Conservation (phyloP, 2,329 filamentous ascomycete species). For the Neonectria sp. region DNA sequence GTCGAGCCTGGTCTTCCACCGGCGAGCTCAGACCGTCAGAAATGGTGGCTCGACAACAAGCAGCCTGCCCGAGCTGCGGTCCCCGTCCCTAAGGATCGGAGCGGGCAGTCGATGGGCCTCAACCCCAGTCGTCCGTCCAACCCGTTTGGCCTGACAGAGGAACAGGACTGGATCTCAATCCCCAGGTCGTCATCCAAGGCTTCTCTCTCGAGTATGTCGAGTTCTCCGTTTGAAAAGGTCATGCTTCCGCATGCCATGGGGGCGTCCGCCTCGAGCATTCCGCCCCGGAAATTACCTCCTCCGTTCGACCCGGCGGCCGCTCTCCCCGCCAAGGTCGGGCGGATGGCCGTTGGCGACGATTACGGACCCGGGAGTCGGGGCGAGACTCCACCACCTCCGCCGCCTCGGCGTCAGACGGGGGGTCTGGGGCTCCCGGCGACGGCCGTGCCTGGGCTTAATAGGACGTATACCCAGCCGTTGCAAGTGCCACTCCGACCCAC, state of each 20-base stretch:
- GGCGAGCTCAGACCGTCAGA: conserved; percentile 77
- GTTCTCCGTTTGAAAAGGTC: conserved; percentile 72
- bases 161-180: conserved; percentile 87
- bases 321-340: conserved; percentile 63
- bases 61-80: conserved; percentile 83
- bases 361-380: conserved; percentile 42
- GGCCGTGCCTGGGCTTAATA: conserved; percentile 40
- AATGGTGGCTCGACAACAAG: conserved; percentile 80
- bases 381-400: conserved; percentile 62
- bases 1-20: conserved; percentile 83
- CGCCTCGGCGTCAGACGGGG: conserved; percentile 59
- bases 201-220: conserved; percentile 71
- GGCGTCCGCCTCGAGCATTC: conserved; percentile 61
- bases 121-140: conserved; percentile 85
- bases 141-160: conserved; percentile 81
- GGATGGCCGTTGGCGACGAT: conserved; percentile 61
- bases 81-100: conserved; percentile 70
- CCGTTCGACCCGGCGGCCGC: conserved; percentile 63
- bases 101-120: conserved; percentile 70
- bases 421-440: conserved; percentile 32
- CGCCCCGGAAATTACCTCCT: conserved; percentile 66
- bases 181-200: conserved; percentile 68
- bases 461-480: conserved; percentile 47
- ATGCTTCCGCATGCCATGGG: conserved; percentile 63
- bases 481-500: conserved; percentile 51